Evolutionary conservation across 1,139 yeast species (phyloP), one percentile per base, ranked within the genome.

Genomic region (Yamadazyma dendronema): DNA sequence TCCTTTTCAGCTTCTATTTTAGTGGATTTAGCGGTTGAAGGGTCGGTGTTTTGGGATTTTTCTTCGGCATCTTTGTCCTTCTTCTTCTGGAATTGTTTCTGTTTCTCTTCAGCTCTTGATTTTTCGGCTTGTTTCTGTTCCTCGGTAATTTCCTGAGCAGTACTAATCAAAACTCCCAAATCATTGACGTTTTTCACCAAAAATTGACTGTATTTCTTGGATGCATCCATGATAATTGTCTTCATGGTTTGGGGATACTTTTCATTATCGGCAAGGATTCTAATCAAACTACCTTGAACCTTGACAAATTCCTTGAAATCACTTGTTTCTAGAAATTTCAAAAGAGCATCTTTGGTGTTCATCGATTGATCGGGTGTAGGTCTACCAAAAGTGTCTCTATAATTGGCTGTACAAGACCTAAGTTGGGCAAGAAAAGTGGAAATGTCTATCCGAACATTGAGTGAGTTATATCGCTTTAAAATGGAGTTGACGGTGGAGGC

Each of bases 401-500:
- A 48, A 7, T 25, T 36, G 4, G 35, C 22, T 2, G 43, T 34
- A 13, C 33, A 16, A 1, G 43, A 15, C 28, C 39, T 35, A 7
- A 46, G 31, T 28, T 47, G 43, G 11, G 40, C 17, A n/a, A 47
- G 30, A 39, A 47, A 46, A 13, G 43, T 25, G 15, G 38, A 34
- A 4, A 42, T 33, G 27, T 45, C 48, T n/a, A 48, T 30, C 17
- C 43, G 40, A 8, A 48, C 42, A 22, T 39, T 41, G 9, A 42
- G 28, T 3, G 47, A 40, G 27, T 47, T 43, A 30, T 47, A 46
- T 21, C 45, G 41, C 33, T 52, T 49, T 28, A 62, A 47, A 4
- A 52, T 36, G 26, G 44, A 47, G 44, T 65, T 61, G 39, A 65
- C 51, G 7, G 65, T 51, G 6, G 71, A 53, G 11, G 64, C 65